Evolutionary conservation across 192 early-diverging fungal species (phyloP), one percentile per base, ranked within the genome.

Genomic region (Coemansia sp.): DNA sequence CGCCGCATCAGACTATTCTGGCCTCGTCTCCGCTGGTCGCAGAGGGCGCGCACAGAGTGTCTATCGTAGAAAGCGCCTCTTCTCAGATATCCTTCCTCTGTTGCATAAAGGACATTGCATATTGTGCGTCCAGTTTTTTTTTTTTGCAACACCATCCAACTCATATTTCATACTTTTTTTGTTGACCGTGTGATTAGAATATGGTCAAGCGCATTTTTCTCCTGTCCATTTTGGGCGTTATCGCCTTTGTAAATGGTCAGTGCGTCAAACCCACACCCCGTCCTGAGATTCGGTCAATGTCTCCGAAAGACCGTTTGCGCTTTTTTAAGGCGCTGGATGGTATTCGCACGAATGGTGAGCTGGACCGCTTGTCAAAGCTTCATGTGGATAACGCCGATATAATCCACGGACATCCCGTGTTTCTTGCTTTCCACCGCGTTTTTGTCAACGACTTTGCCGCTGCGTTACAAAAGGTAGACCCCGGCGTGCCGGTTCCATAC

Each of bases 361-460:
- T 83, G 18, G 78, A 73, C 49, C 60, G 73, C 23, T 68, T 81
- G 60, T 75, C 82, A 2, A 70, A 62, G 52, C 49, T 76, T 22
- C 82, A 83, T 53, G 67, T 80, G 16, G 74, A 76, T 19, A 76
- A 83, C 51, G 78, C 82, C 19, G 67, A 74, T 44, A 60, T 56
- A 9, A 76, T 83, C 25, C 81, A 83, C 54, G 76, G 76, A 1
- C 77, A 76, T 27, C 68, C 81, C 0, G 67, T 73, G 34, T 85
- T 85, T 62, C 67, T 85, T 23, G 73, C 76, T 2, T 85, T 84
- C 74, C 84, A 87, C 55, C 81, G 86, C 16, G 51, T 63, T 31
- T 86, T 84, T 74, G 57, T 85, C 21, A 69, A 65, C 58, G 76
- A 71, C 14, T 86, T 83, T 68, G 85, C 86, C 34, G 22, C 63